A percentile compares a stretch with the other conserved stretches of the same genome.
Conservation (phyloP, 2,329 filamentous ascomycete species). For the Orbilia quercus region DNA sequence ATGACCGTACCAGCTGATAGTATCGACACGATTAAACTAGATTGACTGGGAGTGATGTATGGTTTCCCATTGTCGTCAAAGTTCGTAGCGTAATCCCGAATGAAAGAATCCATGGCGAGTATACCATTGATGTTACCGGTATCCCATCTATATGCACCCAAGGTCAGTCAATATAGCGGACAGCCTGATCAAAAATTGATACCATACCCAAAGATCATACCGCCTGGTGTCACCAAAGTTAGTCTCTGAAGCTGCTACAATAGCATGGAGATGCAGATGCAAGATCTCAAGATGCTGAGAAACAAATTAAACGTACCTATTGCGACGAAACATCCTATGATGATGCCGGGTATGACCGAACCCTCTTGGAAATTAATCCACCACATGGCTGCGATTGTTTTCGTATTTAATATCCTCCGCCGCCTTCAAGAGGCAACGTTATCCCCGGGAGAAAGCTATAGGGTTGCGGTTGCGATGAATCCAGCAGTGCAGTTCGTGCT, state of each 20-base stretch:
- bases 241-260: background rate
- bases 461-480: background rate
- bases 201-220: constrained; percentile 52
- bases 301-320: constrained; percentile 49
- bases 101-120: constrained; percentile 67
- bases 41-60: constrained; percentile 62
- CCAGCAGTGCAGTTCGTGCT: background rate
- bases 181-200: background rate
- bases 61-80: constrained; percentile 30
- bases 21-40: constrained; percentile 77
- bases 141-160: constrained; percentile 60
- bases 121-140: constrained; percentile 72
- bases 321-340: constrained; percentile 54
- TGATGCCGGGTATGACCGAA: constrained; percentile 54
- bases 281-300: too few relatives aligned
- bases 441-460: constrained; percentile 26
- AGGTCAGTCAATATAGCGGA: background rate
- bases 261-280: background rate
- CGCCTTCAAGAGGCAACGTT: constrained; percentile 47
- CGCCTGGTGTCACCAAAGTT: constrained; percentile 23
- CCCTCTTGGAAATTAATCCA: constrained; percentile 55
- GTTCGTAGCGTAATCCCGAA: constrained; percentile 25
- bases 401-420: constrained; percentile 17
- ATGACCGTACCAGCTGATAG: constrained; percentile 82
- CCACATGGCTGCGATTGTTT: constrained; percentile 39